Base-by-base conservation (phyloP, 495 filamentous ascomycete species). In the Cryomyces minteri region DNA sequence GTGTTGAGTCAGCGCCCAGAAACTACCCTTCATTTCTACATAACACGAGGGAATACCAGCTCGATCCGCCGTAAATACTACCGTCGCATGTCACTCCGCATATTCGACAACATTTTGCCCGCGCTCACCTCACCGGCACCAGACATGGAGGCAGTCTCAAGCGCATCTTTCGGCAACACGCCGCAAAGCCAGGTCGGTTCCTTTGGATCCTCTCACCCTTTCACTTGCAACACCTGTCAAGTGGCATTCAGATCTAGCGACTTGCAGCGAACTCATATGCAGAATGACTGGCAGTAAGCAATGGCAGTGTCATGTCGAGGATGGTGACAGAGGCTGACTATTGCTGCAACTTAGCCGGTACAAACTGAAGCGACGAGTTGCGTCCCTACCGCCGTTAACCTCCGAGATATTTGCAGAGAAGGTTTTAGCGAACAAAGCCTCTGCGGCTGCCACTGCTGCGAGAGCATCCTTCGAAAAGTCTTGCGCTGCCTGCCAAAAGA, bases 211-310 rank as follows among this genome's bases (percentile, higher is more conserved):
- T 73, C 80, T 25, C 82, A 94, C 61, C 88, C 88, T 2, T 96
- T 85, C 62, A 94, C 90, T 39, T 98, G 90, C 73, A 98, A 98
- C 66, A 84, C 88, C 31, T 98, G 90, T 54, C 86, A 94, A 53
- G 87, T 98, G 47, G 90, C 90, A 31, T 96, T 95, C 65, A 79
- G 88, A 54, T 82, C 80, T 58, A 81, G 80, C 58, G 88, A 96
- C 59, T 74, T 86, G n/a, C 90, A 98, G 62, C 75, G 87, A 51
- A 78, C 76, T 40, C 90, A 98, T 57, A 96, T 96, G 87, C 85
- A 87, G 54, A 85, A 76, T 53, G 90, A 98, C 62, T 98, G 90
- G 88, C 88, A 96, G 88, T 94, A 76, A 60, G 86, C 76, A 31
- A 41, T 46, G 0, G 32, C 18, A 18, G 7, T n/a, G 39, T 36